Base-by-base conservation (phyloP, 2,329 filamentous ascomycete species). In the Alternaria infectoria region DNA sequence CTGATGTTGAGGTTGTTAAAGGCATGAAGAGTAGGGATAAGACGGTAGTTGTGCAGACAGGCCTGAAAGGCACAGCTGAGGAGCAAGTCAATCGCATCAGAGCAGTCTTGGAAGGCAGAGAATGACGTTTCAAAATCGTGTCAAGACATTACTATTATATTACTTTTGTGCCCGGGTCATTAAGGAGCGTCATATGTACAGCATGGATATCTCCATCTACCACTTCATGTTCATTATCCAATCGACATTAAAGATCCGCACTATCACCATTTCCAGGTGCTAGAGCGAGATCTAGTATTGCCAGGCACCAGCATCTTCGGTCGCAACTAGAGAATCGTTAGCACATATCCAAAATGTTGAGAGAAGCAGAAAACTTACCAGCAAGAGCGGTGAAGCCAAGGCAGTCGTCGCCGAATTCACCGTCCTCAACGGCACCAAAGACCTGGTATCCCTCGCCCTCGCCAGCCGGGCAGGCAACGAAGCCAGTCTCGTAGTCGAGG, bases 1-100 rank as follows among this genome's bases (percentile, higher is more conserved):
- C 90, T 1, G 84, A 88, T 63, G 79, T 92, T 1, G 82, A 86
- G 46, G 85, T 93, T 44, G 84, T 86, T 12, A 87, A 87, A 15
- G 90, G 90, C 0, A 74, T 85, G 57, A 92, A 89, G 75, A 89
- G 87, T 19, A 84, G 86, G 60, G 86, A 90, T 46, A 93, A 93
- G 79, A 89, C 85, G 0, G 66, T 79, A 5, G 56, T 61, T 13
- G 51, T 79, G 5, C 66, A 65, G 25, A 62, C 66, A 7, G 44
- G 36, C 15, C 17, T 26, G 11, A 60, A 66, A 3, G 59, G 61
- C 47, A 71, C 67, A 30, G 57, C 68, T 19, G 73, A 75, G 56
- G 71, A 76, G 19, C 67, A 75, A 21, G 56, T 78, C 2, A 65
- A 70, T 50, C 62, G 66, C 11, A 68, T 75, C 60, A 77, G 63